These are phyloP conservation scores for Hagleromyces aurorensis DNA, from an alignment of 805 yeast species.

Conservation along the genomic window DNA sequence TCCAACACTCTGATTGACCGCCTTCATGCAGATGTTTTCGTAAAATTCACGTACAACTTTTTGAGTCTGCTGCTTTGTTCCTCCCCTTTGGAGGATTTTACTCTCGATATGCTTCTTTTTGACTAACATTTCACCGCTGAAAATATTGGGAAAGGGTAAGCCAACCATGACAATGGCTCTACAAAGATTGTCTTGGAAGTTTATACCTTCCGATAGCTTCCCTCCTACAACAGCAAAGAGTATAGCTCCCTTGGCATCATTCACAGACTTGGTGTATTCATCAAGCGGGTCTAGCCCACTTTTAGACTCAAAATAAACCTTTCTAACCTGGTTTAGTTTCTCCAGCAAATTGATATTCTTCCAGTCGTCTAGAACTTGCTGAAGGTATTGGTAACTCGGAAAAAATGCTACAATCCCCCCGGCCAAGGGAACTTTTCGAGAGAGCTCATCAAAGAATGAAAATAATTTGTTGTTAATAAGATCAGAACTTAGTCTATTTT, in stretches of 20 bases:
- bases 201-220: constrained; percentile 86
- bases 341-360: constrained; percentile 29
- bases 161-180: constrained; percentile 84
- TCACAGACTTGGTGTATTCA: constrained; percentile 42
- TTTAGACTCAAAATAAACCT: constrained; percentile 49
- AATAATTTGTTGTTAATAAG: constrained; percentile 40
- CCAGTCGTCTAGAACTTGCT: constrained; percentile 49
- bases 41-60: constrained; percentile 49
- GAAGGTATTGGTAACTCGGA: constrained; percentile 74
- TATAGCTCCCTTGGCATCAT: constrained; percentile 45
- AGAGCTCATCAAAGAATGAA: constrained; percentile 29
- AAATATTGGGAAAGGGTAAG: constrained; percentile 79
- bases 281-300: constrained; percentile 40
- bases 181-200: constrained; percentile 81
- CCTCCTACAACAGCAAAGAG: constrained; percentile 89
- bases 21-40: constrained; percentile 82
- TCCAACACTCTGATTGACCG: constrained; percentile 89
- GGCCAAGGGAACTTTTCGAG: constrained; percentile 39
- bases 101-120: constrained; percentile 57
- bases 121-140: constrained; percentile 73
- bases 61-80: constrained; percentile 38
- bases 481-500: constrained; percentile 40
- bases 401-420: constrained; percentile 74
- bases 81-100: constrained; percentile 41
- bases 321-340: constrained; percentile 35